Base-by-base conservation (phyloP, 1,139 yeast genomes). In the Hansenula lynferdii region DNA sequence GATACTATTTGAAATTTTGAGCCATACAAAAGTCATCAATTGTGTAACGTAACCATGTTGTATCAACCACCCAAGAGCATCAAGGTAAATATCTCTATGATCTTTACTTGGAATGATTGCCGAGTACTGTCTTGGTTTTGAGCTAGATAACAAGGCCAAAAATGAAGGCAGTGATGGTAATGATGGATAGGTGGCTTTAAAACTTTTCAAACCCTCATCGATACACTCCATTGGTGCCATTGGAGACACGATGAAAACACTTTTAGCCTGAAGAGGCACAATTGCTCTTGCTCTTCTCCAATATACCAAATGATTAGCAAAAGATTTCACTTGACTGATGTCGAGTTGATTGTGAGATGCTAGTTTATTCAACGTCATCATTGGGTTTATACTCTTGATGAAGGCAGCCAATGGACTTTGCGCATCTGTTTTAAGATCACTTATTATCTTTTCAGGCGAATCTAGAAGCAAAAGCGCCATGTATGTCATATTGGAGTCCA, bases 261-360 rank as follows among this genome's bases (percentile, higher is more conserved):
- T 78, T 39, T 92, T 71, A 0, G 89, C 72, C 43, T 77, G 79
- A 26, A 92, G 57, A 0, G 98, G 97, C 7, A 83, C 72, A 3
- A 89, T 80, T 0, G 85, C 80, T 40, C 95, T 70, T 0, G 97
- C 97, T 38, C 95, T 68, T 52, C 97, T 72, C 97, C 97, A 90
- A 60, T 87, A 87, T 5, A 90, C 82, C 38, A 92, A 65, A 60
- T 89, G 95, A 42, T 80, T 72, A 3, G 95, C 94, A 60, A 89
- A 80, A 5, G 85, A 77, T 41, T 80, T 73, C 10, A 86, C 73
- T 47, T 85, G 85, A 18, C 62, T 59, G 2, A 70, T 50, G 6
- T 66, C 69, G 16, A 70, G 49, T 9, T 69, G 69, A 39, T 65
- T 61, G 12, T 55, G 47, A 5, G 60, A 53, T 0, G 87, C 71